Base-by-base conservation (phyloP, 108 stramenopile species). In the Discostella stelligeroides region DNA sequence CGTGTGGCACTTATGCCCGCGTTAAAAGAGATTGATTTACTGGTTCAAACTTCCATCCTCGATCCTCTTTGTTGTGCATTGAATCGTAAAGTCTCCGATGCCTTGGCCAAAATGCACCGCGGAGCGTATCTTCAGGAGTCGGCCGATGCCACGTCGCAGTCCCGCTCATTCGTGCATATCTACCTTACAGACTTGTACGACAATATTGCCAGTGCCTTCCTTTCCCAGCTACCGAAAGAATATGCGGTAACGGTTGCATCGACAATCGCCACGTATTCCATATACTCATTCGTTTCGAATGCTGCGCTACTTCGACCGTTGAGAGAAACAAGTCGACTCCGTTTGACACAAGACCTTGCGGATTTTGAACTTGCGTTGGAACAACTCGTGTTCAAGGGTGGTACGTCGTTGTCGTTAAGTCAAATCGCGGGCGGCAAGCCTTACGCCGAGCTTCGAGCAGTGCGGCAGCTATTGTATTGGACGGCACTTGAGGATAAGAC, bases 381-480 rank as follows among this genome's bases (percentile, higher is more conserved):
- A 57, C 90, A 94, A 66, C 76, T 94, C 24, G 86, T 94, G 45
- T 66, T 85, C 47, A 87, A 86, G 59, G 79, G 82, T 28, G 79
- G 87, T 23, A 65, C 66, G 1, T 69, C 84, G 0, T 58, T 80
- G 30, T 55, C 87, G 4, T 65, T 94, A 14, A 68, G 78, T 69
- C 84, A 90, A 39, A 83, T 94, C n/a, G 76, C 64, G 12, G 80
- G 83, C 53, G 93, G 93, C 20, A 88, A 88, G 60, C 88, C 93
- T 1, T 94, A 94, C 39, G 84, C 85, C 2, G 93, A 94, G 55
- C 80, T 94, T 21, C 90, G 93, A 64, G 93, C 89, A 10, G 83
- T 89, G 12, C 84, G 93, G 56, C 81, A 92, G 60, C 87, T 95
- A 82, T 79, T 95, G 56, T 95, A 85, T 71, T 95, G 93, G 93